Evolutionary conservation across 495 filamentous ascomycete genomes (phyloP), one percentile per base, ranked within the genome.

Genomic region (Aspergillus affinis): DNA sequence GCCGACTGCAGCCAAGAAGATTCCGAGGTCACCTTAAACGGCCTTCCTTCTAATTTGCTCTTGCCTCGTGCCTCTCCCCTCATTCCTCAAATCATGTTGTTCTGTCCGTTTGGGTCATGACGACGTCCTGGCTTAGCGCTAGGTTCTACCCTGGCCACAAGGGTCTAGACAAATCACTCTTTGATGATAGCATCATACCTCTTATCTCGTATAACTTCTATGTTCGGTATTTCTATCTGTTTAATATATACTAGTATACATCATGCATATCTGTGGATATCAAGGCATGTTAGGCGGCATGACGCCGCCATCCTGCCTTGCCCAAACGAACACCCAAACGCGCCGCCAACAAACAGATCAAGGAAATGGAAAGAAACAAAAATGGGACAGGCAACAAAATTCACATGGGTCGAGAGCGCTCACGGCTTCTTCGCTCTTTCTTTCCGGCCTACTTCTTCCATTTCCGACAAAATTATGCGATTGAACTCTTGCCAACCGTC

Each of bases 401-500:
- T 41, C 36, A 41, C 36, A 41, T 13, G 36, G 12, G 36, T 41
- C n/a, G n/a, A n/a, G n/a, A 10, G 12, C 12, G 36, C 27, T 59
- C 55, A 66, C 46, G 48, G 17, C 50, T 61, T 63, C 62, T 45
- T 62, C 18, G 29, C 61, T 50, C 73, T 62, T 58, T 83, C 78
- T 55, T 73, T 72, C 51, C 59, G 69, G 62, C 72, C 72, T 18
- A 89, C 85, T 61, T 95, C 93, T 65, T 85, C 83, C 87, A 98
- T 86, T 75, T 67, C 65, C 2, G 59, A 46, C 30, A 80, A 67
- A 62, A 97, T 84, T 23, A 88, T 75, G 30, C 82, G 72, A 72
- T 98, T 98, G 72, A 98, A 98, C 67, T 97, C 87, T 65, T 94
- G 85, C 72, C 84, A 88, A 29, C 90, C 92, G 67, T 97, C 93